Percentiles rank a stretch among this genome's conserved stretches.
phyloP scores from a whole-genome alignment of 768 basidiomycete species.

The Mycena epipterygia region DNA sequence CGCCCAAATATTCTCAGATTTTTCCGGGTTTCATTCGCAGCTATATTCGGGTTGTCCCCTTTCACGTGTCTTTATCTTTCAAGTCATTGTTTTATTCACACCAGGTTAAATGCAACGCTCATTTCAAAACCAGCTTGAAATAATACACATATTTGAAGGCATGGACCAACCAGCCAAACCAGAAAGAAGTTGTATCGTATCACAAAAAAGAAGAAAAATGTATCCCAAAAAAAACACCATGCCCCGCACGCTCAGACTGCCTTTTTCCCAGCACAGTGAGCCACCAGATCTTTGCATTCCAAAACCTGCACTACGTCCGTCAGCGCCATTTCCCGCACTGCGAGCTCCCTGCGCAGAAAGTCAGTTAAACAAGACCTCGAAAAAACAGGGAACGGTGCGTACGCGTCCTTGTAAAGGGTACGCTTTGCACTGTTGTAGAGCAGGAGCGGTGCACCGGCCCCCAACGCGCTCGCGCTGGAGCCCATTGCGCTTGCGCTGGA shows the following conservation, averaged over 20 bases:
- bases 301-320: neutral
- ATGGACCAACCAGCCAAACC: too few species aligned
- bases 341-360: neutral
- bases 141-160: too few species aligned
- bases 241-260: neutral
- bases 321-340: neutral
- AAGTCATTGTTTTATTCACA: too few species aligned
- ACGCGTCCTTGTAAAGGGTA: neutral
- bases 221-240: neutral
- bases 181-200: too few species aligned
- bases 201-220: neutral
- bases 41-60: too few species aligned
- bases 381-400: neutral
- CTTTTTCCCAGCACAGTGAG: neutral
- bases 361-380: neutral
- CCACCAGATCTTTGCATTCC: neutral
- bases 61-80: too few species aligned
- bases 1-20: too few species aligned
- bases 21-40: too few species aligned
- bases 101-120: too few species aligned
- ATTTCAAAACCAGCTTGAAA: too few species aligned
- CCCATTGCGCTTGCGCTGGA: too few species aligned
- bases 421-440: neutral
- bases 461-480: too few species aligned
- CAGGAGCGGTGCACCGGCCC: neutral